Evolutionary conservation across 23 red algal genomes (phyloP), one percentile per base, ranked within the genome.

Genomic region (Gracilariopsis chorda): DNA sequence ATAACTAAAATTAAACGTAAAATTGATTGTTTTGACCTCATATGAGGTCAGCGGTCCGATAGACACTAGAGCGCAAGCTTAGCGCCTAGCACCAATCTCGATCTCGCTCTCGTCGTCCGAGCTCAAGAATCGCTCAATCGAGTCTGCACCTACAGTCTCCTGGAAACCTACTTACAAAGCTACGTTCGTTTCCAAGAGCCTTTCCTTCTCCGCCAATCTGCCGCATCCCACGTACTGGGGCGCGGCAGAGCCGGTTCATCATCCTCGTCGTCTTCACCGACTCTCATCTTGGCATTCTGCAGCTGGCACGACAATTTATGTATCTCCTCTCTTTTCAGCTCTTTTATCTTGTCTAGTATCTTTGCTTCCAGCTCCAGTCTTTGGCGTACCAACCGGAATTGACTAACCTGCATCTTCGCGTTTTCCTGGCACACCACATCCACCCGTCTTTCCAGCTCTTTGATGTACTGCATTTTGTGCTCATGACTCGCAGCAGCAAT

Each of bases 401-500:
- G 76, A 32, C 53, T 91, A 35, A 94, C 82, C 56, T 98, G 95
- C 77, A 95, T 74, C 77, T 90, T 76, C 20, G 93, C 96, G 44
- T 95, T 95, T 72, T 95, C 91, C 58, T 84, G 70, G 7, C 86
- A 90, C 25, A 98, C 78, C 62, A 94, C 42, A 4, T 68, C 51
- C 6, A 88, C 90, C 40, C 92, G 88, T 36, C 85, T 78, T 82
- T 98, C 96, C n/a, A 98, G 86, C 59, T 98, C 96, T 78, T 81
- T 86, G 19, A 98, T 92, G 33, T 95, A 79, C 14, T 92, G 91
- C 65, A 92, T 94, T 44, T 90, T 94, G 32, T 93, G 76, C 59
- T 98, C 96, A 29, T 93, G 77, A 32, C 92, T 95, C 30, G 96
- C 96, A 7, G 96, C 96, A 27, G 96, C 96, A 39, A 88, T 91